phyloP scores from a whole-genome alignment of 768 basidiomycete genomes.

The Rhizopogon salebrosus region DNA sequence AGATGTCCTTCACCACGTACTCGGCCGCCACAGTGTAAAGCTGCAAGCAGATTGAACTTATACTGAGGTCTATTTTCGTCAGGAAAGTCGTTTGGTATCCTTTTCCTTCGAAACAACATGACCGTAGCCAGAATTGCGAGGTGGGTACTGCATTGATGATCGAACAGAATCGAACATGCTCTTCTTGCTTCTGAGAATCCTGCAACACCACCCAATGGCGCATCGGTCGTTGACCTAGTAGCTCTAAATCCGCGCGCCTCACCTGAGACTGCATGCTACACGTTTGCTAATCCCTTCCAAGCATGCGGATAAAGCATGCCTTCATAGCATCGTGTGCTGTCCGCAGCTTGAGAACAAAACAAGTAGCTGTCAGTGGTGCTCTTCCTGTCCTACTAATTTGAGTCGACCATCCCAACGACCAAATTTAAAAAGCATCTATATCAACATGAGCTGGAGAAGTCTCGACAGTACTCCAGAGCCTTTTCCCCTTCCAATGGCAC shows the following conservation, averaged over 20 bases:
- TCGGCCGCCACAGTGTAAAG: too few relatives aligned
- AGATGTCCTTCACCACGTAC: too few relatives aligned
- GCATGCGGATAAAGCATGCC: not conserved
- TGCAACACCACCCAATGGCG: not conserved
- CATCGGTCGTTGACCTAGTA: not conserved
- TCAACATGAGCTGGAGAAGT: slow-evolving; percentile 4
- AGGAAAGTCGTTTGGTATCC: too few relatives aligned
- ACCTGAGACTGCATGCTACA: not conserved
- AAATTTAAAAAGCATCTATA: not conserved
- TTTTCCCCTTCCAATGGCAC: not conserved
- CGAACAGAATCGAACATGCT: not conserved
- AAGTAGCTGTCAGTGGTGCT: not conserved
- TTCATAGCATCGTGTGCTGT: not conserved
- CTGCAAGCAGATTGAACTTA: too few relatives aligned
- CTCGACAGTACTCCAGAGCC: slow-evolving; percentile 2
- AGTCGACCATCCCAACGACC: not conserved
- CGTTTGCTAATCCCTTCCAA: not conserved
- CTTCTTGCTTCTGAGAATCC: not conserved
- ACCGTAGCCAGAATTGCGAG: not conserved
- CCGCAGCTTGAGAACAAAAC: not conserved
- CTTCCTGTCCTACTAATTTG: not conserved
- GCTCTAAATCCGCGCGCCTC: not conserved
- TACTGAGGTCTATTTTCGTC: too few relatives aligned
- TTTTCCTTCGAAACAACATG: too few relatives aligned
- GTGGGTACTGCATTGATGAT: not conserved